Base-by-base conservation (phyloP, 2,329 filamentous ascomycete species). In the Trichoderma breve region DNA sequence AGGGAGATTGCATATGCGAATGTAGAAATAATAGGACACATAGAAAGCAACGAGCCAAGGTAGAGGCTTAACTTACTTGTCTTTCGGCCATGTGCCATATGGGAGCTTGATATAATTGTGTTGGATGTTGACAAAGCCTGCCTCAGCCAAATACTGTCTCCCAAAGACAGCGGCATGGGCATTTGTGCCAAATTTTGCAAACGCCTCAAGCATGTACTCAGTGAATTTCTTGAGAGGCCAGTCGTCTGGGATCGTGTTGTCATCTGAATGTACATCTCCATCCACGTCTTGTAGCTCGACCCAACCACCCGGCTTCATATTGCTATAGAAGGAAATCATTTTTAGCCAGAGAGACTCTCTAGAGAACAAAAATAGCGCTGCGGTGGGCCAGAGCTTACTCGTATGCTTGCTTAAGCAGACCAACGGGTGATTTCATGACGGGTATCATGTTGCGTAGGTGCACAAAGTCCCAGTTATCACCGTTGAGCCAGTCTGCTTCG, bases 381-480 rank as follows among this genome's bases (percentile, higher is more conserved):
- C 18, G 12, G 4, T 14, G 3, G 6, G 6, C 2, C 12, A 6
- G n/a, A 43, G 28, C 76, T n/a, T 72, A 79, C 80, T 75, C 74
- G n/a, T 77, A 79, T 28, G 76, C 75, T 70, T 80, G 79, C 30
- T 76, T 77, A 11, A 81, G 73, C 0, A 81, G 72, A 1, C 32
- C 67, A 0, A 80, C 78, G 0, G 80, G 80, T 0, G 77, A 79
- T 51, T 81, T 80, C 11, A 81, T 74, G 2, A 83, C 80, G 0
- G 82, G 80, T 14, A 84, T 82, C 80, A 92, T 84, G 75, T 88
- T 77, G 8, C 81, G 74, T 14, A 79, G 73, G 69, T 82, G 79
- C 6, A 80, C 78, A 24, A 80, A 75, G 63, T 82, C 80, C 26
- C 74, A 73, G 11, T 74, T 69, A 9, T 77, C 73, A 2, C 74